Base-by-base conservation (phyloP, 177 flowering plant species). In the Vitis hybrid region DNA sequence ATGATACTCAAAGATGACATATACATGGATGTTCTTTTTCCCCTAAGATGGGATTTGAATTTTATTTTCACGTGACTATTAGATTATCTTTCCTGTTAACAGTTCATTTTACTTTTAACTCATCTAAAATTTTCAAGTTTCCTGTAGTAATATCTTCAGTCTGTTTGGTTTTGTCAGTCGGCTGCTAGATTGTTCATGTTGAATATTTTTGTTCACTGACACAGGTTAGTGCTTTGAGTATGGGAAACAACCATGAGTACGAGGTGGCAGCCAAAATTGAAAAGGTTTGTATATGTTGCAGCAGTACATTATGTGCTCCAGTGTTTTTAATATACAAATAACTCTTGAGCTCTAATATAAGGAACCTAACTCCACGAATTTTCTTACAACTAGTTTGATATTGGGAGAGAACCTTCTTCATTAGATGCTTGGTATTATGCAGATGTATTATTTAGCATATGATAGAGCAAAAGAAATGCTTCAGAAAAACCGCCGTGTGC, bases 201-300 rank as follows among this genome's bases (percentile, higher is more conserved):
- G 61, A 26, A 21, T 79, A 21, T 69, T 60, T 65, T 59, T 69
- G 57, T 72, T 65, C 15, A 3, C 45, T 81, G 72, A 45, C 56
- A 56, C 82, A 94, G 98, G 81, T 32, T 30, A 73, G 87, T 50
- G 77, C 93, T 56, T 76, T 91, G 80, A 94, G 94, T 70, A 91
- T 94, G 97, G 97, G 98, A 21, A 74, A 90, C 79, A 79, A 83
- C 67, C 82, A 86, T 73, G 92, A 92, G 68, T 81, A 64, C 77
- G 95, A 88, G 77, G 84, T 91, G 80, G 97, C 95, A 58, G 80
- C 85, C 65, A 92, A 89, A 89, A 90, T 92, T 78, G 95, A 92
- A 76, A 88, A 84, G 91, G 98, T 87, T 76, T 67, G 74, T 66
- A 13, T 61, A 64, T 67, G 6, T 69, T 66, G 57, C 56, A 45